phyloP scores from a whole-genome alignment of 176 grass and related monocot genomes.

The Zea mays region DNA sequence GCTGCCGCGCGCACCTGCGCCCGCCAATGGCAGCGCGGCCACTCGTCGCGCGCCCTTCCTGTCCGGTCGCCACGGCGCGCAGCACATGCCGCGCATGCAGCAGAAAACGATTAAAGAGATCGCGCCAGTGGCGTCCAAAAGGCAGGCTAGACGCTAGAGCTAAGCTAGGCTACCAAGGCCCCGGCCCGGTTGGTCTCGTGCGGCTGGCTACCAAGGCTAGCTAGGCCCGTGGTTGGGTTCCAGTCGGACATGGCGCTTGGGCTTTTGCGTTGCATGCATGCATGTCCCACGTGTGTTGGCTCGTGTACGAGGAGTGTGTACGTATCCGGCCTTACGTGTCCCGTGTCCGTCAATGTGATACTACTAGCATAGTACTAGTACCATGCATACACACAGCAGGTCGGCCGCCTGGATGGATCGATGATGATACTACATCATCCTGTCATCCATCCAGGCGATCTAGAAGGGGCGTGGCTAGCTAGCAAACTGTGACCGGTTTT shows the following conservation, averaged over 20 bases:
- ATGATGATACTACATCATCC: too few species aligned
- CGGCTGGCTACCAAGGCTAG: constrained; percentile 6
- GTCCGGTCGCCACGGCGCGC: constrained; percentile 37
- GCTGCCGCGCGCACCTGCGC: background rate
- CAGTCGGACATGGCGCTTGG: constrained; percentile 31
- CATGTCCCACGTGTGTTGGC: constrained; percentile 32
- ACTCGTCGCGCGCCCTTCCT: constrained; percentile 46
- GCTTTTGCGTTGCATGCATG: constrained; percentile 16
- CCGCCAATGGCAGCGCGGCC: constrained; percentile 47
- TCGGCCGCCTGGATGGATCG: too few species aligned
- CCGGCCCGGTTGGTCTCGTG: background rate
- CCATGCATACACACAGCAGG: too few species aligned
- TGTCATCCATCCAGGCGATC: too few species aligned
- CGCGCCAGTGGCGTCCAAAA: constrained; percentile 36
- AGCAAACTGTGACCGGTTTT: too few species aligned
- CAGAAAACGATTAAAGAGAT: background rate
- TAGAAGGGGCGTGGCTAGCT: too few species aligned
- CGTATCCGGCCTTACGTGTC: background rate
- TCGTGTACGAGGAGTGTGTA: constrained; percentile 23
- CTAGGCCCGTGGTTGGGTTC: constrained; percentile 17
- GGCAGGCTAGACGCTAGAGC: background rate
- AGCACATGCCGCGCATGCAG: constrained; percentile 57
- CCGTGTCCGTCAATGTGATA: constrained; percentile 15
- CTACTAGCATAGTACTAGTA: background rate
- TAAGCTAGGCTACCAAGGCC: too few species aligned